Evolutionary conservation across 345 rosid species (phyloP), one percentile per base, ranked within the genome.

Genomic region (Populus alba): DNA sequence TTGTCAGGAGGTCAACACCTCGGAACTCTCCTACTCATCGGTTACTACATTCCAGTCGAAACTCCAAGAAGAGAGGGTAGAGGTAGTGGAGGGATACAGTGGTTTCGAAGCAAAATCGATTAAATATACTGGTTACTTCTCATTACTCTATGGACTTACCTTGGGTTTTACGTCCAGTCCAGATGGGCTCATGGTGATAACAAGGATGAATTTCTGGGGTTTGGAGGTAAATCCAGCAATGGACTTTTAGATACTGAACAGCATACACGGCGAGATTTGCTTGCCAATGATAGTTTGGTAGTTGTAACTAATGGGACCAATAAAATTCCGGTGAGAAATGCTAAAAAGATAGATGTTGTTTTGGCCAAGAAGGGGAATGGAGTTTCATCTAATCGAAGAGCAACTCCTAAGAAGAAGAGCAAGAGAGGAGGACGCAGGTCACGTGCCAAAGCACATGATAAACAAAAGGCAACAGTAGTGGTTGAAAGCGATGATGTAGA

Each of bases 81-180:
- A 89, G 83, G 81, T 74, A 45, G 81, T 79, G 89, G 86, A 38
- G 91, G 87, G 67, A 66, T 83, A 65, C 96, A 91, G 77, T 93
- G 91, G 96, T 93, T 93, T 85, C 87, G 95, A 63, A 93, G 88
- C 80, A 92, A n/a, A n/a, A 85, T 87, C 86, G 94, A 7, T 66
- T 95, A 79, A n/a, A 84, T 95, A 38, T 93, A 92, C 55, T 95
- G 99, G 99, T 81, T 95, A 80, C 97, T 95, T 77, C 88, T 95
- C 85, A 95, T 95, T 77, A 92, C 99, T 81, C 92, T 95, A 7
- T 95, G 99, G 98, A 82, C 99, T 73, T 95, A 93, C 84, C 95
- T 95, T 81, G 99, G 97, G 57, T 95, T 95, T 77, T 92, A 91
- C 76, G 91, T 93, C 16, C 99, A 95, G 89, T 95, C 99, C 66